Conservation (phyloP, 495 filamentous ascomycete species). For the Apodospora peruviana region DNA sequence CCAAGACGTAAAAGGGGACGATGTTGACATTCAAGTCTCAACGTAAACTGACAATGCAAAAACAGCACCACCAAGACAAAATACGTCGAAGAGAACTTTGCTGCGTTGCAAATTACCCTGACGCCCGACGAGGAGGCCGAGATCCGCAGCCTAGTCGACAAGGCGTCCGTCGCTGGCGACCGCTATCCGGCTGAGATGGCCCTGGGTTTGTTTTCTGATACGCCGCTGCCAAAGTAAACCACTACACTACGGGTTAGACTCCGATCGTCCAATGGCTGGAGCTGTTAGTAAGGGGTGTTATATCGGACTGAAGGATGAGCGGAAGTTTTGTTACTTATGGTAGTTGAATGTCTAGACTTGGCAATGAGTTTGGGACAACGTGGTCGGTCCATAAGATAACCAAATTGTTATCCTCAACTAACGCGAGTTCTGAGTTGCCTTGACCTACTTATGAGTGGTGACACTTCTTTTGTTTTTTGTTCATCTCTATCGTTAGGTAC, state of each 20-base stretch:
- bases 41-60: too few relatives aligned
- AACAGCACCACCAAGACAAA: constrained; percentile 6
- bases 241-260: background rate
- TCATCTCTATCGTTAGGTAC: too few relatives aligned
- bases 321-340: background rate
- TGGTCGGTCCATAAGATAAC: too few relatives aligned
- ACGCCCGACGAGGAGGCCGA: constrained; percentile 3
- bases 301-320: background rate
- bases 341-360: background rate
- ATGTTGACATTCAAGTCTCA: too few relatives aligned
- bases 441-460: too few relatives aligned
- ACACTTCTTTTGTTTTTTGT: too few relatives aligned
- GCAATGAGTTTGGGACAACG: too few relatives aligned
- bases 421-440: too few relatives aligned
- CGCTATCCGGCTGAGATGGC: constrained; percentile 4
- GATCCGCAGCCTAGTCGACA: constrained; percentile 9
- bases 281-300: too few relatives aligned
- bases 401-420: too few relatives aligned
- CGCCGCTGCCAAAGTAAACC: background rate
- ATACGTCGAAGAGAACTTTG: constrained; percentile 11
- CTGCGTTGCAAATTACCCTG: constrained; percentile 3
- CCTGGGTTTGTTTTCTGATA: constrained; percentile 4
- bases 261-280: too few relatives aligned
- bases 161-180: constrained; percentile 8
- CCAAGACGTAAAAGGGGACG: too few relatives aligned